Base-by-base conservation (phyloP, 495 filamentous ascomycete genomes). In the Penicillium ucsense region DNA sequence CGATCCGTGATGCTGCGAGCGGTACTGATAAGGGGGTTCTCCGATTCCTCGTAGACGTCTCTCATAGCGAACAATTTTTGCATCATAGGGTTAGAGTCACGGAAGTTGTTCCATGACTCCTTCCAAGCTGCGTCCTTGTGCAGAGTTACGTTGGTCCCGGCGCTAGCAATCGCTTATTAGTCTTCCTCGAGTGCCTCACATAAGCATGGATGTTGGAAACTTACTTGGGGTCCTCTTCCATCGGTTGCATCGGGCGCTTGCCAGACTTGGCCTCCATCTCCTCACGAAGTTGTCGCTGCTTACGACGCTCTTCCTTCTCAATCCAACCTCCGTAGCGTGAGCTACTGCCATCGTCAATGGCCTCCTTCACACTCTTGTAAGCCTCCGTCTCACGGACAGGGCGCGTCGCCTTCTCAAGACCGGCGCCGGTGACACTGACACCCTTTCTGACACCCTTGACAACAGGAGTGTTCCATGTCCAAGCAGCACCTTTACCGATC, bases 91-190 rank as follows among this genome's bases (percentile, higher is more conserved):
- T 82, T 91, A 41, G 82, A 81, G 54, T 98, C 92, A 43, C 82
- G 78, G 81, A 97, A 98, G 31, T 85, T 82, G 35, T 84, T 78
- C 92, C 92, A 98, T 6, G 87, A 86, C 63, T 96, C 89, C 71
- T 94, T 92, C 88, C 89, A 94, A 5, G 83, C 84, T 12, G 94
- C 82, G 61, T 98, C 92, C 68, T 98, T 98, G 74, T 98, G 92
- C 3, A 98, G 63, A 3, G 90, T 96, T 29, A 98, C 73, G 56
- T 95, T 90, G 45, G 88, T 92, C 41, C 92, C 92, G 50, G 92
- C 92, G 38, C 91, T 96, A 50, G 10, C n/a, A 45, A 51, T 71
- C 61, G 66, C 55, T 35, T 10, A 27, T 36, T 32, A 45, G 37
- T 6, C 10, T 40, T 2, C 20, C 20, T 20, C 20, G 20, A 20